These are phyloP conservation scores for Brachypodium distachyon DNA, from an alignment of 202 grass and related monocot genomes.

Conservation along the genomic window DNA sequence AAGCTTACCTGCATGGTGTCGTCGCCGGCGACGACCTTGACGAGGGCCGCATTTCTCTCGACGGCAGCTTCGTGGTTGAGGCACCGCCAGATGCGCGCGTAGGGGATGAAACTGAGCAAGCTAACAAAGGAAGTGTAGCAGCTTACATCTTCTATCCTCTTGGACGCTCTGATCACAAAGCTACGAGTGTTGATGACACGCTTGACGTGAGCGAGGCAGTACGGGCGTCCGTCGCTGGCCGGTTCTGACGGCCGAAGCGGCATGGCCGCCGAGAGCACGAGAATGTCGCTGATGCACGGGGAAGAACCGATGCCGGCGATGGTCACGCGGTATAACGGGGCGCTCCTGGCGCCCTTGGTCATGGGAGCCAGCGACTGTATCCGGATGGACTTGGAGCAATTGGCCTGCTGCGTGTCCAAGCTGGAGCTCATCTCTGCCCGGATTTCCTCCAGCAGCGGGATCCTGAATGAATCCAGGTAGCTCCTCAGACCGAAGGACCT, in stretches of 20 bases:
- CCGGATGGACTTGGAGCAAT: neutral
- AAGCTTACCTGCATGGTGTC: neutral
- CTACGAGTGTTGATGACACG: neutral
- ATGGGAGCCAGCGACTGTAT: neutral
- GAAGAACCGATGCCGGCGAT: neutral
- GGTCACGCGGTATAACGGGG: neutral
- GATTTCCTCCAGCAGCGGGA: conserved; percentile 59
- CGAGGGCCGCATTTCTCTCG: neutral
- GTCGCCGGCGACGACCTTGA: conserved; percentile 4
- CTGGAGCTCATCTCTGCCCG: conserved; percentile 50
- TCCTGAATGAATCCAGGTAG: conserved; percentile 46
- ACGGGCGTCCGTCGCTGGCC: neutral
- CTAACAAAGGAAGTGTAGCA: neutral
- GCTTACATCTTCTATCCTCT: neutral
- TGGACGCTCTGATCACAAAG: conserved; percentile 27
- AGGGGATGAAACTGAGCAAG: conserved; percentile 40
- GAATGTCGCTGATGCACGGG: conserved; percentile 35
- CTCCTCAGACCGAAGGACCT: conserved; percentile 18
- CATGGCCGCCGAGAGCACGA: conserved; percentile 15
- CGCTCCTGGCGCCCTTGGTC: neutral
- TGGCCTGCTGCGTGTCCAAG: conserved; percentile 11
- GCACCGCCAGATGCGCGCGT: conserved; percentile 45
- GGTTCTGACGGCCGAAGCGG: conserved; percentile 24
- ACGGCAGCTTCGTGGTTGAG: conserved; percentile 2
- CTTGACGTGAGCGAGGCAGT: conserved; percentile 19